Evolutionary conservation across 1,284 basidiomycete species (phyloP).

Genomic region (Malassezia obtusa): DNA sequence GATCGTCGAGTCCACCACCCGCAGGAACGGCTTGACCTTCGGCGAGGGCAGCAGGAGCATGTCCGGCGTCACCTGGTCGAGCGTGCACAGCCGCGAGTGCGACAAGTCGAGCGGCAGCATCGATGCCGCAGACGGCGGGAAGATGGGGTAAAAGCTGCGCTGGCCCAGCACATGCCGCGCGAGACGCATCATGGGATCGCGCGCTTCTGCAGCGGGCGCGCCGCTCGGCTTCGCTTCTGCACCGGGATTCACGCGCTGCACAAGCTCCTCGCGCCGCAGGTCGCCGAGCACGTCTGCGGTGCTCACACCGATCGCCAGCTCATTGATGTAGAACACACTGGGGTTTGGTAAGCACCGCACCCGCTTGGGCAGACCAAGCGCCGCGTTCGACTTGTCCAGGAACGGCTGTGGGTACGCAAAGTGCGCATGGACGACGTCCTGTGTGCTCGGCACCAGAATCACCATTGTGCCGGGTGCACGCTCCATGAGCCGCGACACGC

Average conservation of each 20-base stretch:
- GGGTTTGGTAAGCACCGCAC: conserved; percentile 79
- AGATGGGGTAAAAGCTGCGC: conserved; percentile 87
- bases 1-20: conserved; percentile 59
- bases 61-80: conserved; percentile 57
- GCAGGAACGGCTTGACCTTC: conserved; percentile 31
- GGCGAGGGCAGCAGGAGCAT: conserved; percentile 69
- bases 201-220: conserved; percentile 51
- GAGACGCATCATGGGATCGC: conserved; percentile 67
- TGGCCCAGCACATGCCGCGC: conserved; percentile 76
- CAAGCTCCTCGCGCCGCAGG: conserved; percentile 70
- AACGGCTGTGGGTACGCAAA: conserved; percentile 71
- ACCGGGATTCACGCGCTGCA: conserved; percentile 57
- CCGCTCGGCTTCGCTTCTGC: conserved; percentile 40
- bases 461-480: conserved; percentile 61
- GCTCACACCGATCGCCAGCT: conserved; percentile 64
- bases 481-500: conserved; percentile 58
- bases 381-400: conserved; percentile 51
- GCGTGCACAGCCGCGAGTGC: conserved; percentile 29
- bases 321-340: conserved; percentile 71
- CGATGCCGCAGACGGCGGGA: conserved; percentile 68
- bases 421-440: conserved; percentile 58
- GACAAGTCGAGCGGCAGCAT: conserved; percentile 28
- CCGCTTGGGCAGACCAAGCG: conserved; percentile 50
- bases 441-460: conserved; percentile 69
- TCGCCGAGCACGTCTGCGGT: conserved; percentile 83